Base-by-base conservation (phyloP, 2,329 filamentous ascomycete genomes). In the Ciborinia camelliae region DNA sequence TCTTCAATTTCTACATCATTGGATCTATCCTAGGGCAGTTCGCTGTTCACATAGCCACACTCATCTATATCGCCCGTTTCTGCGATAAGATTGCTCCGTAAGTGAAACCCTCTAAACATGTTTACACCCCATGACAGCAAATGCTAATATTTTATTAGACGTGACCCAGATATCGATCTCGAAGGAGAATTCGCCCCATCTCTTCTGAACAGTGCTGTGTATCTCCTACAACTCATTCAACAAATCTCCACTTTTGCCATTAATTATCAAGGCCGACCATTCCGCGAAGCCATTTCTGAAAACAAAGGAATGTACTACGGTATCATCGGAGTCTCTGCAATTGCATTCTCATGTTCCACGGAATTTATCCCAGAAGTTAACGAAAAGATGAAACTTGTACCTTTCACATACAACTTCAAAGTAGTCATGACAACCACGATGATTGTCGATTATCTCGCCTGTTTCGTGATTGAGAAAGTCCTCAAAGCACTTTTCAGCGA, bases 231-330 rank as follows among this genome's bases (percentile, higher is more conserved):
- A 75, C 87, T 99, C 60, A 98, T 99, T 77, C 95, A 99, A 78
- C 95, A 99, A 78, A 97, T 99, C 75, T 97, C 93, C 30, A 99
- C 95, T 3, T 99, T 99, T 74, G 93, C 95, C 67, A 97, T 99
- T 82, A 99, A 99, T 82, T 99, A 99, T 81, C 95, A 99, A 79
- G 95, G 95, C 66, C 90, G 95, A 12, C 95, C 95, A 15, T 99
- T 99, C 89, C 91, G 95, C 66, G 95, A 99, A 79, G 90, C 90
- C 28, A 92, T 99, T 70, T 89, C 90, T 6, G 95, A 75, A 65
- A 99, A 99, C 82, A 90, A 88, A 77, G 92, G 91, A 76, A 99
- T 99, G 95, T 99, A 95, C 81, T 99, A 90, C 83, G 95, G 95
- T 66, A 92, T 99, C 64, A 81, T 99, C 48, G 90, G 90, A 69